Evolutionary conservation across 2,329 filamentous ascomycete species (phyloP).

Genomic region (Proliferodiscus dingleyae): DNA sequence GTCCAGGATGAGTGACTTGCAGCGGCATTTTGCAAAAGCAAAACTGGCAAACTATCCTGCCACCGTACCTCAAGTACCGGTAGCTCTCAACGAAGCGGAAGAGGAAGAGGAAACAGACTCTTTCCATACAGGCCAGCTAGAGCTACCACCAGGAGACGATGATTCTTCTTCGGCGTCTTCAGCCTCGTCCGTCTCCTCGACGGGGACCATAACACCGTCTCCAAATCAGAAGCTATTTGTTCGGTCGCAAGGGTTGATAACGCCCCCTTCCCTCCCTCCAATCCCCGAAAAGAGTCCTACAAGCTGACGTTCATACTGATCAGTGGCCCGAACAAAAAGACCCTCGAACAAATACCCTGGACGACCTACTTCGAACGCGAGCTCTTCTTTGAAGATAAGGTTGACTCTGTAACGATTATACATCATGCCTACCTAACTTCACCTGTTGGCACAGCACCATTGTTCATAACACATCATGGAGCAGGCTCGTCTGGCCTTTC

Average conservation of each 20-base stretch:
- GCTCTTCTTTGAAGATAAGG: slow-evolving; percentile 59
- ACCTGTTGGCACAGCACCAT: slow-evolving; percentile 64
- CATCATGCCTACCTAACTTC: slow-evolving; percentile 89
- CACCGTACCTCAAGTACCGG: slow-evolving; percentile 42
- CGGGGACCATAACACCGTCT: slow-evolving; percentile 83
- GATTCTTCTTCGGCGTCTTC: slow-evolving; percentile 69
- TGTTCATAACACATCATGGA: slow-evolving; percentile 93
- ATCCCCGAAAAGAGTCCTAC: too few relatives aligned
- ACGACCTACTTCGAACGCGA: slow-evolving; percentile 88
- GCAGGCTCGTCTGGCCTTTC: slow-evolving; percentile 90
- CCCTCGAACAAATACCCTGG: slow-evolving; percentile 53
- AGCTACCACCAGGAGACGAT: slow-evolving; percentile 40
- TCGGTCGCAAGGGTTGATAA: slow-evolving; percentile 58
- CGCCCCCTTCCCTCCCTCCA: slow-evolving; percentile 7
- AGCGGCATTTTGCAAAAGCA: slow-evolving; percentile 72
- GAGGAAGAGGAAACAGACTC: slow-evolving; percentile 39
- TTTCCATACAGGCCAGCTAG: slow-evolving; percentile 36
- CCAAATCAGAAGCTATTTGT: slow-evolving; percentile 69
- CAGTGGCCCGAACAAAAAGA: slow-evolving; percentile 30
- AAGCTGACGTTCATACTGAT: slow-evolving; percentile 11
- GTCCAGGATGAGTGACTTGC: slow-evolving; percentile 69
- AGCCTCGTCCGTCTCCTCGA: slow-evolving; percentile 84
- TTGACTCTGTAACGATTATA: slow-evolving; percentile 44
- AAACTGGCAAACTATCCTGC: slow-evolving; percentile 59
- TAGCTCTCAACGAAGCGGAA: slow-evolving; percentile 47